These are phyloP conservation scores for Mycena amicta DNA, from an alignment of 768 basidiomycete species.

Conservation along the genomic window DNA sequence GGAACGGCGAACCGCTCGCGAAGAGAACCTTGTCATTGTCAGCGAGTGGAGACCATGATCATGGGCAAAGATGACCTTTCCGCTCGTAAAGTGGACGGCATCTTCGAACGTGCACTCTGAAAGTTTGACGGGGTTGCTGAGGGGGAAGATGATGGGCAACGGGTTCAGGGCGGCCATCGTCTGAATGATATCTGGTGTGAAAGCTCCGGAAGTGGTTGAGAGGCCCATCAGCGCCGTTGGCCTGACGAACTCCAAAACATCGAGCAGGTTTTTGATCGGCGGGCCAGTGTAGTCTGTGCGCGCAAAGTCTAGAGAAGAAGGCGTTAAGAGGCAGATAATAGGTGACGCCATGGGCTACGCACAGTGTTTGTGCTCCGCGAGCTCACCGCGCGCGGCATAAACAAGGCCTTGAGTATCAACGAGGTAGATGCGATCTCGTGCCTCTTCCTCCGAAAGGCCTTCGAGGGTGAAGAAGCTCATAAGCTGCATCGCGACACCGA, in stretches of 20 bases:
- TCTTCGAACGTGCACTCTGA: conserved; percentile 82
- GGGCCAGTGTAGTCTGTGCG: conserved; percentile 78
- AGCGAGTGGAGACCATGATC: no score
- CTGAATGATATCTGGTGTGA: conserved; percentile 29
- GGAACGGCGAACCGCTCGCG: conserved; percentile 88
- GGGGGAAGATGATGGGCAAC: conserved; percentile 89
- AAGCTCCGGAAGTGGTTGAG: conserved; percentile 70
- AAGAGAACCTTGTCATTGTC: conserved; percentile 82
- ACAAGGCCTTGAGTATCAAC: conserved; percentile 88
- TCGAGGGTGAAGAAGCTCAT: conserved; percentile 87
- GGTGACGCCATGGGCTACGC: conserved; percentile 27
- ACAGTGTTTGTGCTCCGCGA: conserved; percentile 88
- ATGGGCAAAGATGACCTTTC: conserved; percentile 85
- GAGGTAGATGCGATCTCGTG: conserved; percentile 75
- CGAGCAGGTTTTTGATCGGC: conserved; percentile 71
- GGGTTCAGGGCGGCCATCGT: conserved; percentile 79
- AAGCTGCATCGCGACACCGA: conserved; percentile 88
- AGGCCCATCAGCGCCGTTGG: conserved; percentile 90
- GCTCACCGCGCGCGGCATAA: conserved; percentile 67
- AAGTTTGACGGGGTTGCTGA: conserved; percentile 85
- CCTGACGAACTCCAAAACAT: conserved; percentile 79
- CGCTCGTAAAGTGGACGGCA: conserved; percentile 71
- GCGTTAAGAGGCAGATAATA: conserved; percentile 1
- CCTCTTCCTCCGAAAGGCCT: conserved; percentile 77
- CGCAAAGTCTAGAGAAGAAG: conserved; percentile 65